Conservation (phyloP, 495 filamentous ascomycete genomes). For the Apiosordaria backusii region DNA sequence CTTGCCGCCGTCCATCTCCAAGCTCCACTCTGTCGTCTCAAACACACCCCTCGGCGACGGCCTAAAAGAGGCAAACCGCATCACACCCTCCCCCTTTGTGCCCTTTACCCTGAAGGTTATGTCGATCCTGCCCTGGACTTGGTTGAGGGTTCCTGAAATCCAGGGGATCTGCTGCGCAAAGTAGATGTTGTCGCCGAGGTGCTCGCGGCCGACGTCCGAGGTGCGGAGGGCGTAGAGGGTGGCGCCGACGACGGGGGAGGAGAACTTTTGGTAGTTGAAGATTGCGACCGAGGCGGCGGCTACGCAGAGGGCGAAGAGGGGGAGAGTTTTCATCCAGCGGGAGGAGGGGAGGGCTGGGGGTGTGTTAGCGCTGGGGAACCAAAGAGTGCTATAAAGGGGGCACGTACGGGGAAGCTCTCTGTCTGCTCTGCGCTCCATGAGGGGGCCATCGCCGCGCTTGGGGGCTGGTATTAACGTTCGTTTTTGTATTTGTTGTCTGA, state of each 20-base stretch:
- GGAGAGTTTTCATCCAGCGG: conserved; percentile 49
- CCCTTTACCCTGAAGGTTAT: conserved; percentile 87
- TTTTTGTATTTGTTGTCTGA: conserved; percentile 10
- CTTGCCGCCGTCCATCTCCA: conserved; percentile 62
- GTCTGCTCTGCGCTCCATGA: conserved; percentile 77
- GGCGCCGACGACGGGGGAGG: conserved; percentile 73
- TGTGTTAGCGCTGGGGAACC: conserved; percentile 1
- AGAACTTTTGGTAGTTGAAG: conserved; percentile 97
- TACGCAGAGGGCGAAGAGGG: conserved; percentile 56
- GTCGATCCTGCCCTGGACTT: conserved; percentile 86
- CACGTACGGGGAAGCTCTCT: conserved; percentile 67
- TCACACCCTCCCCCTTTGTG: conserved; percentile 63
- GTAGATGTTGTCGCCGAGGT: conserved; percentile 89
- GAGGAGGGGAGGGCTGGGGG: conserved; percentile 15
- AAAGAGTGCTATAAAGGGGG: neutral
- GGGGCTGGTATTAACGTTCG: conserved; percentile 44
- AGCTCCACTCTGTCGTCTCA: conserved; percentile 73
- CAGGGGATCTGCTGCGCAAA: conserved; percentile 84
- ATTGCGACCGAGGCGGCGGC: conserved; percentile 69
- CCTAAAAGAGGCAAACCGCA: conserved; percentile 77
- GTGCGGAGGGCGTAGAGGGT: conserved; percentile 90
- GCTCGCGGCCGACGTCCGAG: conserved; percentile 64
- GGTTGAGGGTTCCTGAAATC: conserved; percentile 92
- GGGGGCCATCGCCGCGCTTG: conserved; percentile 58
- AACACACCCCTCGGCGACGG: conserved; percentile 69